Evolutionary conservation across 805 yeast genomes (phyloP).

Genomic region (Myxozyma sirexii): DNA sequence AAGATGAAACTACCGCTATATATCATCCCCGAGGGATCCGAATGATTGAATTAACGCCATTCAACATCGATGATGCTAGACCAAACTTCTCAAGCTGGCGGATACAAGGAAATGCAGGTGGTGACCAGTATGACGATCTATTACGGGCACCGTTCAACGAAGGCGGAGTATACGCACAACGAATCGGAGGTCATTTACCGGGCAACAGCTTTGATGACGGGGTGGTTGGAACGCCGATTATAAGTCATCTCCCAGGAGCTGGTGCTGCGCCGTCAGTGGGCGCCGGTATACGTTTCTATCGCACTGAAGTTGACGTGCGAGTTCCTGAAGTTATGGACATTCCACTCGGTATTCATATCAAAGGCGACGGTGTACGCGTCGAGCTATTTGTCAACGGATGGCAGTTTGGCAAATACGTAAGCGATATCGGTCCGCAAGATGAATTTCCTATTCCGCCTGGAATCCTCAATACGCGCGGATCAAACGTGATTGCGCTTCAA

Average conservation of each 20-base stretch:
- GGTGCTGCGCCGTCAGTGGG: slow-evolving; percentile 10
- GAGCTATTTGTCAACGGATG: slow-evolving; percentile 28
- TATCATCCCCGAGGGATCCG: slow-evolving; percentile 28
- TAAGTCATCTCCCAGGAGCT: background rate
- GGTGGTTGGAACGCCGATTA: slow-evolving; percentile 9
- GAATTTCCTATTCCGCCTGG: slow-evolving; percentile 31
- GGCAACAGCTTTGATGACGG: slow-evolving; percentile 3
- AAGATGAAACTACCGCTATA: slow-evolving; percentile 9
- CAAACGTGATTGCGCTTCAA: slow-evolving; percentile 18
- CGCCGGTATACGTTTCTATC: slow-evolving; percentile 18
- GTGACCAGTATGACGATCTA: slow-evolving; percentile 21
- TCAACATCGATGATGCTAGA: background rate
- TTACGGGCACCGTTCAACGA: slow-evolving; percentile 30
- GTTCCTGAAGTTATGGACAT: slow-evolving; percentile 20
- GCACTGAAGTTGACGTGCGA: slow-evolving; percentile 12
- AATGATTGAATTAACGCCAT: background rate
- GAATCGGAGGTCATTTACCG: slow-evolving; percentile 28
- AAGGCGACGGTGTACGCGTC: slow-evolving; percentile 21
- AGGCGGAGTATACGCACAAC: slow-evolving; percentile 22
- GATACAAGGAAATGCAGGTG: slow-evolving; percentile 28
- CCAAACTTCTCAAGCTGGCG: slow-evolving; percentile 21
- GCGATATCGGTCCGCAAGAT: slow-evolving; percentile 27
- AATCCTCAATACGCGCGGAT: slow-evolving; percentile 18
- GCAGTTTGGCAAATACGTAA: slow-evolving; percentile 25
- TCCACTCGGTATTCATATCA: slow-evolving; percentile 21